A percentile compares a stretch with the other conserved stretches of the same genome.
These are phyloP conservation scores for Pythium insidiosum DNA, from an alignment of 352 stramenopile species.

Conservation along the genomic window DNA sequence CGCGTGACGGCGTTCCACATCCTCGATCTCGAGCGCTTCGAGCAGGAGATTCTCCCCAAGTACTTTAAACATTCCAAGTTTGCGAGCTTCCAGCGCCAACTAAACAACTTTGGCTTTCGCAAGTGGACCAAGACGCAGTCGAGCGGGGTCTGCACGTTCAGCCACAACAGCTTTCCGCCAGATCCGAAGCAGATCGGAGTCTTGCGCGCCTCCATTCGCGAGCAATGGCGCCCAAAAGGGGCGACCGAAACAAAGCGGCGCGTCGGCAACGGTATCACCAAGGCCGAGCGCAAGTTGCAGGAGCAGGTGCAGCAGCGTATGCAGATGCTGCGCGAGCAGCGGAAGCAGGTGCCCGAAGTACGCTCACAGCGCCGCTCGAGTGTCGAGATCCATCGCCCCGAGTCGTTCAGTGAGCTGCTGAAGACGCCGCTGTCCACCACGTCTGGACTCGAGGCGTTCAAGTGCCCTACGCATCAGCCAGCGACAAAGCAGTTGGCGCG, in stretches of 20 bases:
- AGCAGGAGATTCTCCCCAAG: conserved; percentile 83
- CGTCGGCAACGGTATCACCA: conserved; percentile 42
- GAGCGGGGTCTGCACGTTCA: conserved; percentile 76
- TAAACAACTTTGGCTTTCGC: conserved; percentile 92
- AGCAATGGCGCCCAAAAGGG: conserved; percentile 72
- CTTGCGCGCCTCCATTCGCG: conserved; percentile 38
- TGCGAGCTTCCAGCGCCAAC: conserved; percentile 87
- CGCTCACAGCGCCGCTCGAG: no score
- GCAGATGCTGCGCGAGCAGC: conserved; percentile 4
- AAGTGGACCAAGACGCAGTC: conserved; percentile 80
- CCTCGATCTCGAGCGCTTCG: conserved; percentile 67
- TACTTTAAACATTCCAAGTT: conserved; percentile 94
- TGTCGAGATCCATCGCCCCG: conserved; percentile 14
- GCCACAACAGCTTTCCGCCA: conserved; percentile 73
- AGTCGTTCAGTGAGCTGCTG: conserved; percentile 32
- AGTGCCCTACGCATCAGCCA: conserved; percentile 34
- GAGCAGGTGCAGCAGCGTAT: conserved; percentile 16
- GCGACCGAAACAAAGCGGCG: conserved; percentile 31
- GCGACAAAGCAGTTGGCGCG: conserved; percentile 47
- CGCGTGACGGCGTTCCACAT: conserved; percentile 72
- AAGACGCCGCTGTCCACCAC: conserved; percentile 24
- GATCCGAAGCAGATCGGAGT: conserved; percentile 28
- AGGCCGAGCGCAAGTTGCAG: conserved; percentile 28
- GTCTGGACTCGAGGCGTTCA: conserved; percentile 21
- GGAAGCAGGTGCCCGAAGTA: no score